phyloP scores from a whole-genome alignment of 2,329 filamentous ascomycete genomes.

The Blumeriella jaapii region DNA sequence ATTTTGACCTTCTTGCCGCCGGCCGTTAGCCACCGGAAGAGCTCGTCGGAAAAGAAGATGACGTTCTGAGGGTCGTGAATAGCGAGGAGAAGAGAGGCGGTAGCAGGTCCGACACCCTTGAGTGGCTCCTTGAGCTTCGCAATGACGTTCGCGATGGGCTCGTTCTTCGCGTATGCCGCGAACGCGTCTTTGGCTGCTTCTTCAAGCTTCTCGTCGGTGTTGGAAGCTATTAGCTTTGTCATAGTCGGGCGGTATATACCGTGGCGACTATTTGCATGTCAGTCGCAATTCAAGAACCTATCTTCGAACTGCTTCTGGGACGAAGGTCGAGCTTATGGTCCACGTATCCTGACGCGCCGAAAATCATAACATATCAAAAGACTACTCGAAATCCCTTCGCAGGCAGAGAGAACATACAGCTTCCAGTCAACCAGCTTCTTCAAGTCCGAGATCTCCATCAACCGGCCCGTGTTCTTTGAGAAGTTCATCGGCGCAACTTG shows the following conservation, averaged over 20 bases:
- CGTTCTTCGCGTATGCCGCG: slow-evolving; percentile 31
- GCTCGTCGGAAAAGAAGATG: slow-evolving; percentile 73
- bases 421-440: slow-evolving; percentile 59
- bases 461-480: slow-evolving; percentile 24
- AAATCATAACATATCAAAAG: not conserved
- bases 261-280: slow-evolving; percentile 30
- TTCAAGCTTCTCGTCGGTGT: slow-evolving; percentile 37
- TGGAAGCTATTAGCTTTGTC: slow-evolving; percentile 44
- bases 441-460: slow-evolving; percentile 46
- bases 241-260: slow-evolving; percentile 51
- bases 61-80: slow-evolving; percentile 46
- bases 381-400: not conserved
- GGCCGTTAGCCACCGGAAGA: slow-evolving; percentile 60
- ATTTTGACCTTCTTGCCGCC: slow-evolving; percentile 39
- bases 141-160: slow-evolving; percentile 34
- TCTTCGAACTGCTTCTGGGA: not conserved
- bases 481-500: slow-evolving; percentile 39
- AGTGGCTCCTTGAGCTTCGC: slow-evolving; percentile 42
- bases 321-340: too few species aligned
- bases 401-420: slow-evolving; percentile 39
- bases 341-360: too few species aligned
- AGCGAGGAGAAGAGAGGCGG: slow-evolving; percentile 61
- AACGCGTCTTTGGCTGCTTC: slow-evolving; percentile 42
- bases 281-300: not conserved
- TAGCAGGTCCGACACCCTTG: slow-evolving; percentile 70